Evolutionary conservation across 441 rosid species (phyloP).

Genomic region (Erysimum pusillum): DNA sequence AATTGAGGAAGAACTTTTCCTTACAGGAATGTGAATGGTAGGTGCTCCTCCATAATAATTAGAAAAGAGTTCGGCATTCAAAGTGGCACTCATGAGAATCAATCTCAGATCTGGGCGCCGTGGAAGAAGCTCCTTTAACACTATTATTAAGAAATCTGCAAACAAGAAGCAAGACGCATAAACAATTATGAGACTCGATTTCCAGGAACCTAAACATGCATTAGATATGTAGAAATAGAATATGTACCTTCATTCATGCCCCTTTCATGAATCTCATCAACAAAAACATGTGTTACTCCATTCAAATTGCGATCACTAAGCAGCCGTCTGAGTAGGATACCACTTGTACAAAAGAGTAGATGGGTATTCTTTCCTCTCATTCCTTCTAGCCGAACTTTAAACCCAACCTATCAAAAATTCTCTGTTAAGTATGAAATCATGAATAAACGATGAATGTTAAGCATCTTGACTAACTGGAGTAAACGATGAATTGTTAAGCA

Average conservation of each 20-base stretch:
- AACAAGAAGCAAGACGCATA: constrained; percentile 16
- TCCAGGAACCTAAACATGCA: constrained; percentile 33
- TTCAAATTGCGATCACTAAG: constrained; percentile 88
- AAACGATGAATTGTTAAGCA: too few species aligned
- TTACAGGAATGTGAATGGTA: constrained; percentile 91
- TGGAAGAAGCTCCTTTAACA: constrained; percentile 96
- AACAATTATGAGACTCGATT: constrained; percentile 23
- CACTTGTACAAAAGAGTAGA: constrained; percentile 98
- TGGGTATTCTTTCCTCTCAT: constrained; percentile 96
- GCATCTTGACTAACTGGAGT: too few species aligned
- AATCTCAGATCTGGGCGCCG: constrained; percentile 94
- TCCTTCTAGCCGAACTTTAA: constrained; percentile 98
- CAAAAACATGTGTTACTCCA: constrained; percentile 97
- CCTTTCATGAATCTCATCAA: constrained; percentile 98
- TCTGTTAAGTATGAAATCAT: constrained; percentile 65
- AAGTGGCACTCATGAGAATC: constrained; percentile 97
- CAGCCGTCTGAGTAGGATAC: constrained; percentile 88
- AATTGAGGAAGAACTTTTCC: constrained; percentile 11
- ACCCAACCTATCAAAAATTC: constrained; percentile 90
- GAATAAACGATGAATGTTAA: too few species aligned
- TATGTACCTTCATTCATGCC: constrained; percentile 98
- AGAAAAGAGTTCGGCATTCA: constrained; percentile 96
- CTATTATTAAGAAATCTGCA: constrained; percentile 90
- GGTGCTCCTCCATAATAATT: constrained; percentile 91
- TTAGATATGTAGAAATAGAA: constrained; percentile 29